Evolutionary conservation across 805 yeast species (phyloP).

Genomic region (Lipomyces kockii): DNA sequence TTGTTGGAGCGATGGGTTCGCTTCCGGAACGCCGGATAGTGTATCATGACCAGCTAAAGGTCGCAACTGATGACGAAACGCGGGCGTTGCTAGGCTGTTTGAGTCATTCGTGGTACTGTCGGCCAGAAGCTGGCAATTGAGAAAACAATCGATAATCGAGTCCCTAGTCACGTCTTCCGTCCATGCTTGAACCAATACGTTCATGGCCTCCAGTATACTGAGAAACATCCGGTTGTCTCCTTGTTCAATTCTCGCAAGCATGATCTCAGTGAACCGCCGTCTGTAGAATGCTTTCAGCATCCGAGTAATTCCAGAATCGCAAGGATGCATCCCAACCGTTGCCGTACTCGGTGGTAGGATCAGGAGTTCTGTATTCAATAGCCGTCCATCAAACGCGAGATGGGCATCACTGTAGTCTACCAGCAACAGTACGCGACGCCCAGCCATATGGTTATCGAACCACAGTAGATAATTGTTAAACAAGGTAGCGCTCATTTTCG

Average conservation of each 20-base stretch:
- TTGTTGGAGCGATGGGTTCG: neutral
- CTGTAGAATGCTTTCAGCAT: constrained; percentile 29
- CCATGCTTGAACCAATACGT: constrained; percentile 31
- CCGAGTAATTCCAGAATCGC: constrained; percentile 26
- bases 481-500: constrained; percentile 22
- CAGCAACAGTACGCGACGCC: constrained; percentile 30
- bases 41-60: neutral
- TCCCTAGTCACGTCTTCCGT: constrained; percentile 25
- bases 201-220: constrained; percentile 29
- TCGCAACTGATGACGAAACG: constrained; percentile 12
- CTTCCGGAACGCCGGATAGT: neutral
- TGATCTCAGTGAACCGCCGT: constrained; percentile 27
- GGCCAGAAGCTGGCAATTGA: constrained; percentile 6
- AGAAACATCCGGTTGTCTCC: constrained; percentile 13
- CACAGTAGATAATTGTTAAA: constrained; percentile 29
- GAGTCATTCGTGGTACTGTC: neutral
- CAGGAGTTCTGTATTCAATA: constrained; percentile 25
- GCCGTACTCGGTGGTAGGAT: constrained; percentile 27
- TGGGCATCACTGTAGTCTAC: constrained; percentile 32
- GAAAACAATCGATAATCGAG: constrained; percentile 22
- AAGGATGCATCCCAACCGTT: constrained; percentile 21
- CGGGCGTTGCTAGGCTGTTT: neutral
- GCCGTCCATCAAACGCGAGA: constrained; percentile 9
- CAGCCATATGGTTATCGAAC: constrained; percentile 30
- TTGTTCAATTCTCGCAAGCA: constrained; percentile 22